Evolutionary conservation across 1,139 yeast genomes (phyloP).

Genomic region (Pichiaceae sp.): DNA sequence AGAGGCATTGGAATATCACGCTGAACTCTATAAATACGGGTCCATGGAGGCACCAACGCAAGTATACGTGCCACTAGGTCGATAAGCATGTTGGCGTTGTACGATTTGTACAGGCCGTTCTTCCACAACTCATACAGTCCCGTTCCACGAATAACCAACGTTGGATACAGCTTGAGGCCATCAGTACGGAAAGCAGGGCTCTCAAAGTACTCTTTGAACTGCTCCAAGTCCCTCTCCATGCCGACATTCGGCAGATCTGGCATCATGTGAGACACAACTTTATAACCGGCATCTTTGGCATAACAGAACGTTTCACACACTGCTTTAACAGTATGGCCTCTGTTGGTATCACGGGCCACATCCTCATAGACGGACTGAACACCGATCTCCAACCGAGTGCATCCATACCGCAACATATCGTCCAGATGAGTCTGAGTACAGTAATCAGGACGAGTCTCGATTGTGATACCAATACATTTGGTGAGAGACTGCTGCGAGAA

Average conservation of each 20-base stretch:
- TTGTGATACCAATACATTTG: slow-evolving; percentile 97
- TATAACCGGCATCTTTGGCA: slow-evolving; percentile 97
- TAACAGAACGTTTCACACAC: slow-evolving; percentile 94
- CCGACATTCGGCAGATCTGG: slow-evolving; percentile 98
- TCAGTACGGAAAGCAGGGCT: slow-evolving; percentile 97
- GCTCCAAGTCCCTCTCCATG: slow-evolving; percentile 95
- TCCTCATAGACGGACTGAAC: slow-evolving; percentile 97
- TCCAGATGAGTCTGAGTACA: slow-evolving; percentile 93
- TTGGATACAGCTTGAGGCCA: slow-evolving; percentile 91
- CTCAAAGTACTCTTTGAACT: slow-evolving; percentile 91
- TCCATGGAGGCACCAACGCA: slow-evolving; percentile 99
- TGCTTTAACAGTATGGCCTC: slow-evolving; percentile 96
- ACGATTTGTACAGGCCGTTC: slow-evolving; percentile 87
- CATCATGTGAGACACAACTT: slow-evolving; percentile 98
- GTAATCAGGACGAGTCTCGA: slow-evolving; percentile 97
- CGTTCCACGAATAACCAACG: slow-evolving; percentile 94
- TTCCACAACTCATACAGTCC: slow-evolving; percentile 97
- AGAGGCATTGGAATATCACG: slow-evolving; percentile 99
- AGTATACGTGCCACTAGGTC: slow-evolving; percentile 92
- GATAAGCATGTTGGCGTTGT: slow-evolving; percentile 88
- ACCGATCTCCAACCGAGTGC: slow-evolving; percentile 94
- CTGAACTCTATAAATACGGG: slow-evolving; percentile 95
- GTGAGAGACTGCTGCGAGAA: slow-evolving; percentile 93
- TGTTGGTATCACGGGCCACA: slow-evolving; percentile 95
- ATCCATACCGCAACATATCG: slow-evolving; percentile 93